Conservation (phyloP, 371 early-diverging fungal species). For the Mucor piriformis region DNA sequence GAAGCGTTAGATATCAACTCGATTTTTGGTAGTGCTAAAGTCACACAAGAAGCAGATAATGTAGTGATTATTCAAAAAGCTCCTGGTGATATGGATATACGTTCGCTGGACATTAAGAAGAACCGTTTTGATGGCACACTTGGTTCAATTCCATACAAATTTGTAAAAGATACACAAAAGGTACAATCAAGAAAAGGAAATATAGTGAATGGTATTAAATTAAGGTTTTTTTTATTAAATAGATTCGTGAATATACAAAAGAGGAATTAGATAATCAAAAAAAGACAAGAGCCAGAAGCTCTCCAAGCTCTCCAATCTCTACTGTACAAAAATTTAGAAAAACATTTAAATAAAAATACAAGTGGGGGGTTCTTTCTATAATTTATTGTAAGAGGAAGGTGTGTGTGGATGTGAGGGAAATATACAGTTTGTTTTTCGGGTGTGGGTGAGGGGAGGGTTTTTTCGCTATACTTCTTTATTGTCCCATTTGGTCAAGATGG, state of each 20-base stretch:
- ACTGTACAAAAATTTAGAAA: not conserved
- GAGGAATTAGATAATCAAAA: not conserved
- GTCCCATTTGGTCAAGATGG: conserved; percentile 6
- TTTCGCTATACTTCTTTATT: not conserved
- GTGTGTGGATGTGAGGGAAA: not conserved
- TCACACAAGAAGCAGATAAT: conserved; percentile 85
- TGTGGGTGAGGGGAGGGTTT: too few species aligned
- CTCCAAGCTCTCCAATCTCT: too few species aligned
- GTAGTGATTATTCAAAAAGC: conserved; percentile 71
- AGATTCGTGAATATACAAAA: conserved; percentile 9
- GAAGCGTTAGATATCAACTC: conserved; percentile 69
- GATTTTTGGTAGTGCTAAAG: conserved; percentile 79
- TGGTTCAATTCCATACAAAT: conserved; percentile 58
- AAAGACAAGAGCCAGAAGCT: not conserved
- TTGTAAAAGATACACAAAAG: conserved; percentile 38
- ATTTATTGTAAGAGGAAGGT: not conserved
- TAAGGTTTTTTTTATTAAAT: not conserved
- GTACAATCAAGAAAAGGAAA: conserved; percentile 29
- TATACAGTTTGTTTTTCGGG: not conserved
- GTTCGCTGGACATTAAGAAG: conserved; percentile 71
- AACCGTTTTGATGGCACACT: conserved; percentile 79
- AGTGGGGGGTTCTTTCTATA: not conserved
- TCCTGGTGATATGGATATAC: conserved; percentile 10
- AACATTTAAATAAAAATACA: conserved; percentile 1
- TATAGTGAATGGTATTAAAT: not conserved